Base-by-base conservation (phyloP, 2,329 filamentous ascomycete species). In the Colletotrichum sp. region DNA sequence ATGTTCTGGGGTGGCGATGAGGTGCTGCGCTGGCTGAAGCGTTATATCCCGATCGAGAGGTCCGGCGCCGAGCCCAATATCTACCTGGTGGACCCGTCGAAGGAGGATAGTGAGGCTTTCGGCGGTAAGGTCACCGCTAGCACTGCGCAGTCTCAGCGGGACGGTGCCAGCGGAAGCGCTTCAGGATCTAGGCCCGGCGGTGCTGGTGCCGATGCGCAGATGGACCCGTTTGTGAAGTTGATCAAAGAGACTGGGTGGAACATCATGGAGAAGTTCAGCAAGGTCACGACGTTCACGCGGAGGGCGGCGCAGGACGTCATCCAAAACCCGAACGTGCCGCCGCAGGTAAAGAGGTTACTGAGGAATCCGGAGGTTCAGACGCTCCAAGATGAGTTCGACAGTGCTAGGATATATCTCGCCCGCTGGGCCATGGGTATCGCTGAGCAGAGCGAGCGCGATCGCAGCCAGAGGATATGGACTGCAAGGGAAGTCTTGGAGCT, bases 1-100 rank as follows among this genome's bases (percentile, higher is more conserved):
- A 93, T 98, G 89, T 99, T 98, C 82, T 99, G 98, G 97, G 98
- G 97, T 72, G 97, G 97, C 7, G 97, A 99, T 83, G 96, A 99
- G 86, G 94, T 99, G 1, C 84, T 99, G 64, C 90, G 95, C 71
- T 99, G 98, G 97, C 82, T 99, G 80, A 95, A 93, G 82, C 90
- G 93, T 82, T 98, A 98, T 84, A 92, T 97, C 8, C 90, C 89
- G 24, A 92, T 99, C 16, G 95, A 99, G 84, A 90, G 95, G 75
- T 98, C 95, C 44, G 92, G 90, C 1, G 95, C 95, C 1, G 98
- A 99, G 82, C 94, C 95, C 1, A 98, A 95, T 79, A 94, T 98
- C 30, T 99, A 98, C 82, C 88, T 99, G 28, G 91, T 99, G 52
- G 95, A 99, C 79, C 97, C 97, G 1, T 94, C 90, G 15, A 91